Conservation (phyloP, 2,329 filamentous ascomycete genomes). For the Fusarium sp. region DNA sequence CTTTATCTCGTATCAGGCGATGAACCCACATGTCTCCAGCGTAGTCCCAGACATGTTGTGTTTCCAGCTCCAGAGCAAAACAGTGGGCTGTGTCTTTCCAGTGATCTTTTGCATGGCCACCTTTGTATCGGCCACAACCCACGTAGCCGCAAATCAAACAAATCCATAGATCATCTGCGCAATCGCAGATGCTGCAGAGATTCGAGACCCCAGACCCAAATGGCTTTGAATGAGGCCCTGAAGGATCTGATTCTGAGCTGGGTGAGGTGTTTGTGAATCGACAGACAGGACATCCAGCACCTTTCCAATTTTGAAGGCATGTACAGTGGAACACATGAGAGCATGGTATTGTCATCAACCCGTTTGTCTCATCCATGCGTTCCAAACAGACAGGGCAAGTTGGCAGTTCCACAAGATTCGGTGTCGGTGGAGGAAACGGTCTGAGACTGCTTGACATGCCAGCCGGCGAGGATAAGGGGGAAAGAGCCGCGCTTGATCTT, state of each 20-base stretch:
- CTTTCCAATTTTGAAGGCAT: conserved; percentile 95
- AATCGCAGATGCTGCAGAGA: conserved; percentile 84
- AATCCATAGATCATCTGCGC: conserved; percentile 87
- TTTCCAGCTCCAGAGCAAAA: conserved; percentile 91
- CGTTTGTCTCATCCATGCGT: conserved; percentile 97
- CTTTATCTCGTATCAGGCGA: conserved; percentile 91
- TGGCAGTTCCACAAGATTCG: conserved; percentile 87
- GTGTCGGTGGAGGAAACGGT: conserved; percentile 74
- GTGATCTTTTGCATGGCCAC: conserved; percentile 91
- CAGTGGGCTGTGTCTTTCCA: conserved; percentile 90
- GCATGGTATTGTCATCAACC: conserved; percentile 93
- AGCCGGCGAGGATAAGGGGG: conserved; percentile 61
- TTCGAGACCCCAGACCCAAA: conserved; percentile 71
- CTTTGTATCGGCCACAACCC: conserved; percentile 93
- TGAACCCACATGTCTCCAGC: conserved; percentile 96
- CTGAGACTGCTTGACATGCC: conserved; percentile 58
- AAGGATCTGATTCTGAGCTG: conserved; percentile 51
- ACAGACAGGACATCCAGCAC: conserved; percentile 92
- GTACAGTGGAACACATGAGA: conserved; percentile 98
- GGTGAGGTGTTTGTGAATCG: conserved; percentile 75
- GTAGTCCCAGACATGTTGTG: conserved; percentile 98
- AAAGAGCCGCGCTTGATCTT: conserved; percentile 63
- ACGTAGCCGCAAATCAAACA: conserved; percentile 93
- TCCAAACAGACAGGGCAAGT: conserved; percentile 97
- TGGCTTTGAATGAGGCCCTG: conserved; percentile 61